Percentiles rank a stretch among this genome's conserved stretches.
These are phyloP conservation scores for Casuarina equisetifolia DNA, from an alignment of 306 rosid genomes.

Conservation along the genomic window DNA sequence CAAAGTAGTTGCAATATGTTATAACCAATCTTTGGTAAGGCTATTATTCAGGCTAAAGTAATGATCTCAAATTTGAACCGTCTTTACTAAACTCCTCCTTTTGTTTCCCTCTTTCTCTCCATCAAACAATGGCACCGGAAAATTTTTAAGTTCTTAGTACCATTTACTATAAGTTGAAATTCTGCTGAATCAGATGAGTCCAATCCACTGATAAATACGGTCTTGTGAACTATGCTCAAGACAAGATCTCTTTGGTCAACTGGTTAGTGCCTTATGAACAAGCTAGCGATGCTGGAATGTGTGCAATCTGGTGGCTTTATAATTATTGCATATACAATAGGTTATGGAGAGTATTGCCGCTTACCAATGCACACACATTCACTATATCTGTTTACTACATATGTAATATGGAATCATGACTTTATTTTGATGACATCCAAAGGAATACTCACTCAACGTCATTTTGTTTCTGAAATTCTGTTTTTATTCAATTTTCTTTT, in stretches of 20 bases:
- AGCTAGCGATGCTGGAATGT: slow-evolving; percentile 3
- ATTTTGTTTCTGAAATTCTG: background rate
- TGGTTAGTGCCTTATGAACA: background rate
- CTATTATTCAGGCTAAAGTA: background rate
- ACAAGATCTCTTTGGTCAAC: background rate
- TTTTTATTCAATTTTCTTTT: background rate
- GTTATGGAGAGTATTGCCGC: background rate
- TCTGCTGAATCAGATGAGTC: slow-evolving; percentile 23
- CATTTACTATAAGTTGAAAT: background rate
- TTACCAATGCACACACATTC: background rate
- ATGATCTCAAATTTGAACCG: background rate
- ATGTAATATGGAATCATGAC: background rate
- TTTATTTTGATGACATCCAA: background rate
- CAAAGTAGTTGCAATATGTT: background rate
- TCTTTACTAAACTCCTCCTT: slow-evolving; percentile 1
- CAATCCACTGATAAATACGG: background rate
- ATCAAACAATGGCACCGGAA: background rate
- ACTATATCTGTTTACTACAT: background rate
- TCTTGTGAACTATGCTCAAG: background rate
- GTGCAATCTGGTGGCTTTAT: background rate
- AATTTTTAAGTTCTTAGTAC: background rate
- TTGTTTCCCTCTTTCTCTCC: background rate
- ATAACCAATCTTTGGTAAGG: background rate
- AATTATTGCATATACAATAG: slow-evolving; percentile 2
- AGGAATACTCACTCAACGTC: background rate